A percentile compares a stretch with the other conserved stretches of the same genome.
These are phyloP conservation scores for Colletotrichum magnum DNA, from an alignment of 2,329 filamentous ascomycete species.

Conservation along the genomic window DNA sequence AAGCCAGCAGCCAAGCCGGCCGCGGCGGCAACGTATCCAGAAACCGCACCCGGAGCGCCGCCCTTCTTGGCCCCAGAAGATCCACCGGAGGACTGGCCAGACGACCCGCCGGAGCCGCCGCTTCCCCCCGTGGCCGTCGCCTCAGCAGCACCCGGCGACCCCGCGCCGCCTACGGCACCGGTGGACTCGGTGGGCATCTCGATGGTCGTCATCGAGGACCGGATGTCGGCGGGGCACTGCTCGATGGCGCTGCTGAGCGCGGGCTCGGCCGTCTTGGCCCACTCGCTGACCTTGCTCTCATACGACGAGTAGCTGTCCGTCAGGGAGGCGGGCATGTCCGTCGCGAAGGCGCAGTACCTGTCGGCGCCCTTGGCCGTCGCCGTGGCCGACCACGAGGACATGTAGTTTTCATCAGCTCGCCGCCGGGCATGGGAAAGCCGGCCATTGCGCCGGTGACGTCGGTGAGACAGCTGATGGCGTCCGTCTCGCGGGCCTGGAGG, in stretches of 20 bases:
- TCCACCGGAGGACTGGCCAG: not conserved
- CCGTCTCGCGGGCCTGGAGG: not conserved
- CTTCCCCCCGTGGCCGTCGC: not conserved
- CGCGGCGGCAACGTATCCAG: not conserved
- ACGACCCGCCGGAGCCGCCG: not conserved
- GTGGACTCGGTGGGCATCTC: too few relatives aligned
- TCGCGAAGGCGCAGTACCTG: not conserved
- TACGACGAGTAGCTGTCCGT: not conserved
- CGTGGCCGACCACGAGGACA: not conserved
- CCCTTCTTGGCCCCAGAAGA: not conserved
- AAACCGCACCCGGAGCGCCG: not conserved
- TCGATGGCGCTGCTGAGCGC: not conserved
- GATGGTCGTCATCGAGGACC: too few relatives aligned
- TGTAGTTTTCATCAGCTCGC: not conserved
- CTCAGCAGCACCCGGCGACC: too few relatives aligned
- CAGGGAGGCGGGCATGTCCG: not conserved
- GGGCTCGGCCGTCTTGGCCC: not conserved
- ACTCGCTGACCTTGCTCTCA: not conserved
- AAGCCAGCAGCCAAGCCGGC: not conserved
- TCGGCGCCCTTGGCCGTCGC: not conserved
- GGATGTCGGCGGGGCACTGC: not conserved
- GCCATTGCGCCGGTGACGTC: not conserved
- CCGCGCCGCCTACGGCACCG: too few relatives aligned
- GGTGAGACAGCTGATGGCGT: not conserved
- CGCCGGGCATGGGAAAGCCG: not conserved